Conservation (phyloP, 441 rosid genomes). For the Brassica balearica region DNA sequence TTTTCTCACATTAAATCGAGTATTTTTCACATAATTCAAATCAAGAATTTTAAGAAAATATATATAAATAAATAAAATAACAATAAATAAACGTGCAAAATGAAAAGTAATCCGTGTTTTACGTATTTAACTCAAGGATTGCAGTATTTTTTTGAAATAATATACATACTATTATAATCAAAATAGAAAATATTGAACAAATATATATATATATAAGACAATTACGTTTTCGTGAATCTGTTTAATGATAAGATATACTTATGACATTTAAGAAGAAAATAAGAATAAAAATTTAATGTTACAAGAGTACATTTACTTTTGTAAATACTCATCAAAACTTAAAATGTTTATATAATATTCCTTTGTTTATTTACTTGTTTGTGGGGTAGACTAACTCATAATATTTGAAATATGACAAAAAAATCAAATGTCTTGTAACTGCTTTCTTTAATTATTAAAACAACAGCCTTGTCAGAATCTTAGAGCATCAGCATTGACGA, state of each 20-base stretch:
- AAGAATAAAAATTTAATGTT: background rate
- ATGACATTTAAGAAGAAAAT: background rate
- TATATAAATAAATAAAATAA: background rate
- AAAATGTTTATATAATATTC: background rate
- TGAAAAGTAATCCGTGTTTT: background rate
- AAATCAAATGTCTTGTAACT: background rate
- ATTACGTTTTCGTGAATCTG: background rate
- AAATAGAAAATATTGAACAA: background rate
- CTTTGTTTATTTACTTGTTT: background rate
- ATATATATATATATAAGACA: background rate
- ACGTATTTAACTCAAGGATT: background rate
- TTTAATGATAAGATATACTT: background rate
- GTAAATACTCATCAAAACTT: background rate
- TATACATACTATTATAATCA: background rate
- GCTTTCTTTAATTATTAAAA: background rate
- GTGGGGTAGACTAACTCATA: background rate
- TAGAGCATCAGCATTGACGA: too few species aligned
- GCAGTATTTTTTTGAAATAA: background rate
- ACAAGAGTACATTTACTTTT: background rate
- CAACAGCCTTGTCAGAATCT: slow-evolving; percentile 20
- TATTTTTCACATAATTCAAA: background rate
- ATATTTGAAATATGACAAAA: background rate
- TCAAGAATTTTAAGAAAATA: background rate
- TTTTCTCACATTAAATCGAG: background rate
- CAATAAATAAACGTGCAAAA: background rate